Evolutionary conservation across 495 filamentous ascomycete species (phyloP).

Genomic region (Tuber indicum): DNA sequence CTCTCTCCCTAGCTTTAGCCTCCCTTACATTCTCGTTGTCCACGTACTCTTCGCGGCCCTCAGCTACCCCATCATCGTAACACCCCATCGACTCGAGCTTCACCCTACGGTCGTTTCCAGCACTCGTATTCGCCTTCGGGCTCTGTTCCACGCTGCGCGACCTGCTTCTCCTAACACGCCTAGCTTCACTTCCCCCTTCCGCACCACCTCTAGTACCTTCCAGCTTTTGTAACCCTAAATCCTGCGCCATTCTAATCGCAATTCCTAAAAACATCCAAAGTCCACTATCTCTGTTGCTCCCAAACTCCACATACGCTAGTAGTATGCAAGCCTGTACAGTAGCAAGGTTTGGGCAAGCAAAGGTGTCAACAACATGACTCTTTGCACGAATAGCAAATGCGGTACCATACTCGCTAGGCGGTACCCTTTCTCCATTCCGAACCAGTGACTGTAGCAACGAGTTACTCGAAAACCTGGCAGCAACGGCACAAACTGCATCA

Average conservation of each 20-base stretch:
- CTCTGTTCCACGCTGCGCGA: conserved; percentile 21
- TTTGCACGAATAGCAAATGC: conserved; percentile 73
- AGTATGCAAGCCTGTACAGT: conserved; percentile 73
- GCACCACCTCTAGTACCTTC: conserved; percentile 54
- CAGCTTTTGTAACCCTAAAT: conserved; percentile 71
- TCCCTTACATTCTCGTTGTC: conserved; percentile 52
- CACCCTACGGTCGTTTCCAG: conserved; percentile 37
- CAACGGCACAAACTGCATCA: conserved; percentile 71
- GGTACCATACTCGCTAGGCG: conserved; percentile 55
- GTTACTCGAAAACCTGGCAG: conserved; percentile 69
- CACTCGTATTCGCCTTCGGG: conserved; percentile 38
- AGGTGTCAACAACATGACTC: conserved; percentile 63
- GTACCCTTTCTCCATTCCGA: conserved; percentile 48
- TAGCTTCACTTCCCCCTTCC: conserved; percentile 54
- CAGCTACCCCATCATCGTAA: conserved; percentile 9
- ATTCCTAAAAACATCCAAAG: conserved; percentile 86
- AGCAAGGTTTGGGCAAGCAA: conserved; percentile 69
- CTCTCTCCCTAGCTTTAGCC: conserved; percentile 45
- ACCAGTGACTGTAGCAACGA: conserved; percentile 48
- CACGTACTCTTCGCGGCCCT: conserved; percentile 40
- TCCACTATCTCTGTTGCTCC: conserved; percentile 75
- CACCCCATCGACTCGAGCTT: conserved; percentile 13
- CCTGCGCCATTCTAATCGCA: conserved; percentile 78
- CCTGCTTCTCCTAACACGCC: conserved; percentile 47
- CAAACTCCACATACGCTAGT: conserved; percentile 79